phyloP scores from a whole-genome alignment of 2,329 filamentous ascomycete genomes.

The Laburnicola sp. region DNA sequence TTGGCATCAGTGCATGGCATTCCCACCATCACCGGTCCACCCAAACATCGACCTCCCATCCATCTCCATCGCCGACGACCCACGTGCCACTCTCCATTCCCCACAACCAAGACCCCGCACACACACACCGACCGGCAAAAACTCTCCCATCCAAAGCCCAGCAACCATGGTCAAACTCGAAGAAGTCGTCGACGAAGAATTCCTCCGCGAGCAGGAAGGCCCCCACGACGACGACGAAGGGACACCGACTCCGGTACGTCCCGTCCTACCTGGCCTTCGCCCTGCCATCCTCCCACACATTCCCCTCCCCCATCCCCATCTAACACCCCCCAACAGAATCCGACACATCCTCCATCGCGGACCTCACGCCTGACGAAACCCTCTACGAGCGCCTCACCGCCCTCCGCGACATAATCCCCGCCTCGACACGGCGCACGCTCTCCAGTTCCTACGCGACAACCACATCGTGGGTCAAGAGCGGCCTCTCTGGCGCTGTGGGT shows the following conservation, averaged over 20 bases:
- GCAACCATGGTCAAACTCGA: slow-evolving; percentile 89
- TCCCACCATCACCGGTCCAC: slow-evolving; percentile 6
- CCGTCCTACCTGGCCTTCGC: slow-evolving; percentile 54
- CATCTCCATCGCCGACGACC: background rate
- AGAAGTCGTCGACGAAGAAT: slow-evolving; percentile 96
- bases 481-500: slow-evolving; percentile 79
- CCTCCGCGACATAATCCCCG: slow-evolving; percentile 78
- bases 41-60: background rate
- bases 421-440: slow-evolving; percentile 67
- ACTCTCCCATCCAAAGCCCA: slow-evolving; percentile 2
- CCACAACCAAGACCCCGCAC: no score
- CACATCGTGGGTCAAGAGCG: slow-evolving; percentile 61
- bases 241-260: slow-evolving; percentile 89
- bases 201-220: slow-evolving; percentile 71
- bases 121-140: no score
- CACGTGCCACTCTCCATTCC: background rate
- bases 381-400: slow-evolving; percentile 69
- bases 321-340: slow-evolving; percentile 65
- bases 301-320: background rate
- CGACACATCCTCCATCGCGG: slow-evolving; percentile 66
- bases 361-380: slow-evolving; percentile 45
- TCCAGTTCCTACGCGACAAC: slow-evolving; percentile 53
- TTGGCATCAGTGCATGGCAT: slow-evolving; percentile 6
- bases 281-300: background rate
- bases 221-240: slow-evolving; percentile 76